These are phyloP conservation scores for Talaromyces islandicus DNA, from an alignment of 2,329 filamentous ascomycete genomes.

Conservation along the genomic window DNA sequence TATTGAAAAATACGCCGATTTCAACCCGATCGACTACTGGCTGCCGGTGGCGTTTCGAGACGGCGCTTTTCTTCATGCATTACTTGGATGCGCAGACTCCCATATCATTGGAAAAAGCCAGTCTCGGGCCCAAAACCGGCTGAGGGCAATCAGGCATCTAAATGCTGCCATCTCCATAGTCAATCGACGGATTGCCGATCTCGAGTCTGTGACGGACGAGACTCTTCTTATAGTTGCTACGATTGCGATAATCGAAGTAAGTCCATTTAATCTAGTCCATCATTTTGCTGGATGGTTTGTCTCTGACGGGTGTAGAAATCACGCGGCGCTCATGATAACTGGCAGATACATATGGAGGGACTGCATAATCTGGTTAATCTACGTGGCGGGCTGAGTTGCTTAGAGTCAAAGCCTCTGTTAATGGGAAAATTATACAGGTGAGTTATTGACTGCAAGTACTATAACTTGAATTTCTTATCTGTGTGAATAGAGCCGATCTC, in stretches of 20 bases:
- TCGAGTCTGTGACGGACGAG: background rate
- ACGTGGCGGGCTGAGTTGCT: conserved; percentile 1
- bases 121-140: background rate
- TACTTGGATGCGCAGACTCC: conserved; percentile 6
- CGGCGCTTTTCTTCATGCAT: conserved; percentile 3
- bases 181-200: background rate
- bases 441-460: background rate
- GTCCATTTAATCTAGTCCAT: background rate
- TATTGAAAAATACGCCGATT: conserved; percentile 1
- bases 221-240: conserved; percentile 5
- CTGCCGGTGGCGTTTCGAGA: conserved; percentile 4
- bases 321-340: background rate
- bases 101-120: background rate
- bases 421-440: conserved; percentile 7
- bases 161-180: conserved; percentile 1
- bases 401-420: conserved; percentile 7
- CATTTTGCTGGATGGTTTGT: background rate
- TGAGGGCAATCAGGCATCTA: background rate
- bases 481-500: background rate
- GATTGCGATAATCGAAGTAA: conserved; percentile 5
- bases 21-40: conserved; percentile 8
- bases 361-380: conserved; percentile 5
- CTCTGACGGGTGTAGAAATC: background rate
- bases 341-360: conserved; percentile 7
- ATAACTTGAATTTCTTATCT: background rate